Conservation (phyloP, 1,139 yeast genomes). For the Pichiaceae sp. region DNA sequence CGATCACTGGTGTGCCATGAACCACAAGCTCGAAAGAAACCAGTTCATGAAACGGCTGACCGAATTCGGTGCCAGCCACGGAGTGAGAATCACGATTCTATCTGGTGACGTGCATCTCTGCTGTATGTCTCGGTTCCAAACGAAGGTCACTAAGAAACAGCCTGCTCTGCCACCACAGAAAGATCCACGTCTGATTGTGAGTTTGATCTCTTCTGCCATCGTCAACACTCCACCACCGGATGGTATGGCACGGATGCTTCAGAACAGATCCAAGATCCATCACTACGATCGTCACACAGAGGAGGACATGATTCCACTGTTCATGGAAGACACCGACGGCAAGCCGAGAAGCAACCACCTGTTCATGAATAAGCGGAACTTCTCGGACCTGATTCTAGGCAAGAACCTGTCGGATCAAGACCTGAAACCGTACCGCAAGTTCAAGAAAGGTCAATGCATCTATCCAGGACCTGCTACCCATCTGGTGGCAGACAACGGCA, state of each 20-base stretch:
- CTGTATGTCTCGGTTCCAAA: constrained; percentile 62
- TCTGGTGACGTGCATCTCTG: constrained; percentile 93
- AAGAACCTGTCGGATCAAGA: constrained; percentile 22
- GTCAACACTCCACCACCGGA: constrained; percentile 90
- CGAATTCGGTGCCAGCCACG: constrained; percentile 41
- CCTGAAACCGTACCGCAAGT: constrained; percentile 6
- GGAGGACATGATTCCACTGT: constrained; percentile 76
- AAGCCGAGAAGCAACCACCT: constrained; percentile 42
- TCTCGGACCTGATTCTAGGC: constrained; percentile 45
- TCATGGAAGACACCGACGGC: constrained; percentile 56
- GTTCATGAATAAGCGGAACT: constrained; percentile 75
- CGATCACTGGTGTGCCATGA: constrained; percentile 92
- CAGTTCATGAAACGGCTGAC: constrained; percentile 18
- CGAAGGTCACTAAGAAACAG: constrained; percentile 28
- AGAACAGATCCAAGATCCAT: constrained; percentile 61
- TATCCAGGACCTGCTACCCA: constrained; percentile 16
- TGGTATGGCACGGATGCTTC: constrained; percentile 62
- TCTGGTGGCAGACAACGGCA: constrained; percentile 3
- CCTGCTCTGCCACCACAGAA: constrained; percentile 32
- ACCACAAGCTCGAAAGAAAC: constrained; percentile 39
- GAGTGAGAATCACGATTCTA: constrained; percentile 71
- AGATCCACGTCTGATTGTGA: constrained; percentile 74
- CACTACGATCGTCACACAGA: constrained; percentile 54
- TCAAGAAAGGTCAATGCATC: constrained; percentile 13
- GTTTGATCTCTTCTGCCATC: constrained; percentile 82